These are phyloP conservation scores for Pichia kudriavzevii DNA, from an alignment of 1,139 yeast genomes.

Conservation along the genomic window DNA sequence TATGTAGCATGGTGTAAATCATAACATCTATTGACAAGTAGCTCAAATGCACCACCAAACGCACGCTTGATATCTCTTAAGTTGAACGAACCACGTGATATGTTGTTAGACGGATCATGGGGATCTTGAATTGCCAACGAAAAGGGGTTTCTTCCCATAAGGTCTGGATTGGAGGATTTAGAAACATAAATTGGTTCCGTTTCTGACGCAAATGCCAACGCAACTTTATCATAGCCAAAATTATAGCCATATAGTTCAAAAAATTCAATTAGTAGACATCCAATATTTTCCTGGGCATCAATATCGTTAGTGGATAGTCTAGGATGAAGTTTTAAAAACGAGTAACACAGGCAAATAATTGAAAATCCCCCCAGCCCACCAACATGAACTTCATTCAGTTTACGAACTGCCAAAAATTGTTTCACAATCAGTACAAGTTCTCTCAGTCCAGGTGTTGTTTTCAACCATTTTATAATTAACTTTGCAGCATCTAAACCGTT, in stretches of 20 bases:
- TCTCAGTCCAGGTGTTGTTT: slow-evolving; percentile 69
- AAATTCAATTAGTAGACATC: slow-evolving; percentile 83
- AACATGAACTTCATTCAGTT: slow-evolving; percentile 82
- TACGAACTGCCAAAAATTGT: slow-evolving; percentile 76
- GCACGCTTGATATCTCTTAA: slow-evolving; percentile 76
- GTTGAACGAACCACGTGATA: slow-evolving; percentile 81
- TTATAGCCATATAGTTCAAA: slow-evolving; percentile 93
- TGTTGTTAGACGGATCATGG: slow-evolving; percentile 71
- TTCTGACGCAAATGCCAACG: slow-evolving; percentile 44
- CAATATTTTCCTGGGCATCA: slow-evolving; percentile 67
- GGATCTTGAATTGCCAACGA: slow-evolving; percentile 86
- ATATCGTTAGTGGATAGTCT: slow-evolving; percentile 61
- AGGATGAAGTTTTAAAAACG: slow-evolving; percentile 79
- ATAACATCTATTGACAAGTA: slow-evolving; percentile 67
- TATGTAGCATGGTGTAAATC: slow-evolving; percentile 50
- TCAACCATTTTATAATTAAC: slow-evolving; percentile 69
- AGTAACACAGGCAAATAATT: slow-evolving; percentile 78
- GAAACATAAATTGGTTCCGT: slow-evolving; percentile 44
- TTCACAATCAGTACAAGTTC: slow-evolving; percentile 80
- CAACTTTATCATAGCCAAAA: slow-evolving; percentile 79
- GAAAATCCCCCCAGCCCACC: slow-evolving; percentile 98
- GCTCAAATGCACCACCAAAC: slow-evolving; percentile 85
- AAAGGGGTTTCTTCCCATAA: slow-evolving; percentile 54
- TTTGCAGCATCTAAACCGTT: slow-evolving; percentile 85
- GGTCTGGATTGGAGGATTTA: slow-evolving; percentile 47